phyloP scores from a whole-genome alignment of 176 grass and related monocot species.

The Oryza rufipogon region DNA sequence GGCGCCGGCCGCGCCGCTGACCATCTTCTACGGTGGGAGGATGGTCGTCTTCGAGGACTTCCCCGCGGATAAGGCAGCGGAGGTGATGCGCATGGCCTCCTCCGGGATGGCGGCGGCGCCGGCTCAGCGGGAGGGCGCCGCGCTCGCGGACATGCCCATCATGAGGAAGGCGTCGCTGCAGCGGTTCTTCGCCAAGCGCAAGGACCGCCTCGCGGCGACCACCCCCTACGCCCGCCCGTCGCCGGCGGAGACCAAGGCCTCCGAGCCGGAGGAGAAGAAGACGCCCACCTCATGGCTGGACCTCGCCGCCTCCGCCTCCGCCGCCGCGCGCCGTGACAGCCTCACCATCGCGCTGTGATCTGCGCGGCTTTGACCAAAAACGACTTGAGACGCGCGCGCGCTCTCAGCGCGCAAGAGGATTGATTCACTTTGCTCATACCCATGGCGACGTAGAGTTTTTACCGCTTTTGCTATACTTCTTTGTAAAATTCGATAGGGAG shows the following conservation, averaged over 20 bases:
- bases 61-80: constrained; percentile 67
- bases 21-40: constrained; percentile 80
- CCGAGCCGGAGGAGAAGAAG: constrained; percentile 4
- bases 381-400: too few relatives aligned
- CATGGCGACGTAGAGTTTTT: constrained; percentile 17
- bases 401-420: neutral
- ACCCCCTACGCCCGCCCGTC: constrained; percentile 46
- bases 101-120: constrained; percentile 4
- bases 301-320: neutral
- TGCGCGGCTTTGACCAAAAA: too few relatives aligned
- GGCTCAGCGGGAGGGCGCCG: neutral
- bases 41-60: constrained; percentile 76
- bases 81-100: constrained; percentile 52
- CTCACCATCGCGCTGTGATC: constrained; percentile 44
- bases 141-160: constrained; percentile 76
- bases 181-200: constrained; percentile 92
- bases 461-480: neutral
- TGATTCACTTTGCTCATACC: neutral
- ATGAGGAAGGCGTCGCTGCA: constrained; percentile 81
- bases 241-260: neutral
- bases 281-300: constrained; percentile 37
- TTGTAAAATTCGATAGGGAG: constrained; percentile 7
- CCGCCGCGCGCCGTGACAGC: constrained; percentile 2
- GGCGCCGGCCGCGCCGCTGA: constrained; percentile 51
- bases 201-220: constrained; percentile 59